These are phyloP conservation scores for Funneliformis mosseae DNA, from an alignment of 192 early-diverging fungal genomes.

Conservation along the genomic window DNA sequence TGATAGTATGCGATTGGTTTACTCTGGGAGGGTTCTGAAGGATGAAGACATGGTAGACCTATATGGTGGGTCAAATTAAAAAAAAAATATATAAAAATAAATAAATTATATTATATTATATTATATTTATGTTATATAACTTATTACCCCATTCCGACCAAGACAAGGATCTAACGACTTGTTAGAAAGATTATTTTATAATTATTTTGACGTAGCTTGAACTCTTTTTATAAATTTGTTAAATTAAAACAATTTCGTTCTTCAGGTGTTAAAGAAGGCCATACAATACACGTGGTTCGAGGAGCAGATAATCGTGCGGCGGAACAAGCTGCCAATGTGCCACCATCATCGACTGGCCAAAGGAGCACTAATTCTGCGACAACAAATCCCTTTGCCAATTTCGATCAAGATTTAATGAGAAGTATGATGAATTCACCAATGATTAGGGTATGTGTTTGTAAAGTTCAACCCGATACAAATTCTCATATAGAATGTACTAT, in stretches of 20 bases:
- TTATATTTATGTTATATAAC: too few relatives aligned
- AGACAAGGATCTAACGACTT: too few relatives aligned
- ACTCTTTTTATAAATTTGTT: not conserved
- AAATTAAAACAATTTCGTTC: too few relatives aligned
- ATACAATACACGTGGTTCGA: constrained; percentile 91
- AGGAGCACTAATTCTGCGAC: constrained; percentile 27
- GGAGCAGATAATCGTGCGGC: constrained; percentile 52
- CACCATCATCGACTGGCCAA: constrained; percentile 47
- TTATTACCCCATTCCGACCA: too few relatives aligned
- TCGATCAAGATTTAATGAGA: constrained; percentile 37
- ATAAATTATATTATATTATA: not conserved
- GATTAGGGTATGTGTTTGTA: constrained; percentile 40
- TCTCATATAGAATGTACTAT: not conserved
- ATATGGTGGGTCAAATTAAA: constrained; percentile 59
- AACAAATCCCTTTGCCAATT: constrained; percentile 16
- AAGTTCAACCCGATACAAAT: not conserved
- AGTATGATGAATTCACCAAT: constrained; percentile 46
- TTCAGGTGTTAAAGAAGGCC: constrained; percentile 73
- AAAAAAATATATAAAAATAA: not conserved
- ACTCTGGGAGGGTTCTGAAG: constrained; percentile 90
- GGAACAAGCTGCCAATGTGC: constrained; percentile 44
- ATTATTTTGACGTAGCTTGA: not conserved
- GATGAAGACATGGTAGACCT: constrained; percentile 73
- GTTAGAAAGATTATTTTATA: not conserved
- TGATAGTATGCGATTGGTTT: constrained; percentile 81